These are phyloP conservation scores for Solanum chiquidenum DNA, from an alignment of 257 asterid genomes.

Conservation along the genomic window DNA sequence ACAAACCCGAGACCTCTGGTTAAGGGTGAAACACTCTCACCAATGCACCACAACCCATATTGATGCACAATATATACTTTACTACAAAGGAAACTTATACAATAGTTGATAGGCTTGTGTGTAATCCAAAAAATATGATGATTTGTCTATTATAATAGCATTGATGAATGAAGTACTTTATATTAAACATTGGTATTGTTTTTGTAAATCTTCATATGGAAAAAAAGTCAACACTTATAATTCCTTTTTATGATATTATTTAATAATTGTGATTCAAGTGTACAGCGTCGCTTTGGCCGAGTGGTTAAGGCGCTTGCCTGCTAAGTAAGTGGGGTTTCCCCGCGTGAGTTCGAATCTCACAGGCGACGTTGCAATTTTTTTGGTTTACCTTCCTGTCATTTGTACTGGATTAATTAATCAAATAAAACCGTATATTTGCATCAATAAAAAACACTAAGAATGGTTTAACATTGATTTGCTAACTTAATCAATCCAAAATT, in stretches of 20 bases:
- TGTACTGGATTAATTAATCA: background rate
- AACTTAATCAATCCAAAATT: background rate
- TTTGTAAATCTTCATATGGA: no score
- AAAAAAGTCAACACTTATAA: no score
- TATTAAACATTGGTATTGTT: no score
- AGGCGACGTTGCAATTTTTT: conserved; percentile 38
- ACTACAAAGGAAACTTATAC: background rate
- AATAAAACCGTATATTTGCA: background rate
- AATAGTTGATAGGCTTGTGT: background rate
- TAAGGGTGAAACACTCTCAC: no score
- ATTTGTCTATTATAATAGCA: background rate
- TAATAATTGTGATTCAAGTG: no score
- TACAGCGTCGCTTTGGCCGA: conserved; percentile 58
- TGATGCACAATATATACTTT: background rate
- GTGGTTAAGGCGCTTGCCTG: conserved; percentile 70
- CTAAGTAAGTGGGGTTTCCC: conserved; percentile 69
- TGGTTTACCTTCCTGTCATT: background rate
- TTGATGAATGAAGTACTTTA: no score
- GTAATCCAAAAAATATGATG: background rate
- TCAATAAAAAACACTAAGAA: background rate
- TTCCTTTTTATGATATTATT: no score
- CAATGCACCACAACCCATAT: no score
- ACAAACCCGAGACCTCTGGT: rapidly evolving
- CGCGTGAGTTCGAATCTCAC: conserved; percentile 99
- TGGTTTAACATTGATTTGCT: background rate